phyloP scores from a whole-genome alignment of 2,329 filamentous ascomycete genomes.

The Salinomyces thailandicus region DNA sequence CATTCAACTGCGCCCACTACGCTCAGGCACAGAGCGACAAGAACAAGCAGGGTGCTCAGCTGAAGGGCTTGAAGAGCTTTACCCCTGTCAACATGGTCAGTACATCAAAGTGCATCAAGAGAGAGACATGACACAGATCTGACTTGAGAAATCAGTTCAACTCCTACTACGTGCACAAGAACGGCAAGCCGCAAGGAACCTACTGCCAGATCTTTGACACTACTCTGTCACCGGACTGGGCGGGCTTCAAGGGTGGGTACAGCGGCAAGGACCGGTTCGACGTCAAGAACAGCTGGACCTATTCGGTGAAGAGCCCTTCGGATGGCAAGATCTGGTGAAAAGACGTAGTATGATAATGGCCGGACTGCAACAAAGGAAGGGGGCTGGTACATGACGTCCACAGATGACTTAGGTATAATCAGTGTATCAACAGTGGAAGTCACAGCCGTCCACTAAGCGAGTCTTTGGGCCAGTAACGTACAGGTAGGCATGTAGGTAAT shows the following conservation, averaged over 20 bases:
- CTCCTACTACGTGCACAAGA: slow-evolving; percentile 21
- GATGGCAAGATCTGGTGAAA: slow-evolving; percentile 3
- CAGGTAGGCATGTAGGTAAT: too few species aligned
- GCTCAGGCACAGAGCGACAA: slow-evolving; percentile 11
- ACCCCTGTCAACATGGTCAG: slow-evolving; percentile 23
- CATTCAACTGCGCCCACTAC: slow-evolving; percentile 19
- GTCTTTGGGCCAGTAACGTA: too few species aligned
- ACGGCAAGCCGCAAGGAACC: slow-evolving; percentile 18
- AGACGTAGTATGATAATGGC: too few species aligned
- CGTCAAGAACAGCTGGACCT: slow-evolving; percentile 17
- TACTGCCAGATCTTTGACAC: slow-evolving; percentile 21
- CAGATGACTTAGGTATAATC: too few species aligned
- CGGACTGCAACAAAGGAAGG: too few species aligned
- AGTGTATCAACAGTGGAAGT: too few species aligned
- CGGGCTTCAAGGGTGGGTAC: slow-evolving; percentile 11
- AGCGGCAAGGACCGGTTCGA: slow-evolving; percentile 13
- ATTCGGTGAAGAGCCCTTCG: slow-evolving; percentile 7
- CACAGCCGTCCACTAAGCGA: too few species aligned
- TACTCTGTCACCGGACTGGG: slow-evolving; percentile 10
- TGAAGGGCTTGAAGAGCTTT: slow-evolving; percentile 10
- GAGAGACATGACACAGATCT: too few species aligned
- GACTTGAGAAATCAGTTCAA: too few species aligned
- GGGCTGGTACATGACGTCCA: too few species aligned
- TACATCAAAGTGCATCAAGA: too few species aligned
- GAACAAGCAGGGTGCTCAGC: slow-evolving; percentile 14